Conservation (phyloP, 306 rosid species). For the Prunus fruticosa region DNA sequence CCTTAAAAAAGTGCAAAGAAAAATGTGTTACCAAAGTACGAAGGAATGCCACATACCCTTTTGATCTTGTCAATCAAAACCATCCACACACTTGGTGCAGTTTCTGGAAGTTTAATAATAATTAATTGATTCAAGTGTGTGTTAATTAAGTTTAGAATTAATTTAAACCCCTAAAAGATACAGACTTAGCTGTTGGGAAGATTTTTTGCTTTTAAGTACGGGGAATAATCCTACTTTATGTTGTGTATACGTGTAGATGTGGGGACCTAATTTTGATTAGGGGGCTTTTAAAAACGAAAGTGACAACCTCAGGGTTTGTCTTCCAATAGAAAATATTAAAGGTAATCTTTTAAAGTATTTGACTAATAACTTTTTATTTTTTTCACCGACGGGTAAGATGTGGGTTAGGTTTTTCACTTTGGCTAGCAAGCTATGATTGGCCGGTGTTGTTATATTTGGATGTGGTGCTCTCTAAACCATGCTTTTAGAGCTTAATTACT, state of each 20-base stretch:
- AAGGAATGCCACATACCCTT: conserved; percentile 48
- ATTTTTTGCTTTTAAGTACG: conserved; percentile 54
- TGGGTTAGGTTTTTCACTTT: conserved; percentile 12
- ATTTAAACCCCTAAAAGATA: conserved; percentile 38
- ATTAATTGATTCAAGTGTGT: conserved; percentile 4
- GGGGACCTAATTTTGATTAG: conserved; percentile 22
- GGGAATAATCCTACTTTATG: conserved; percentile 47
- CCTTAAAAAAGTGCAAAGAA: conserved; percentile 39
- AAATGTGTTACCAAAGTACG: conserved; percentile 30
- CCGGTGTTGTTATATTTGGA: too few species aligned
- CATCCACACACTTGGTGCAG: conserved; percentile 47
- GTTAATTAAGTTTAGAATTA: conserved; percentile 35
- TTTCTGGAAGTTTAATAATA: conserved; percentile 29
- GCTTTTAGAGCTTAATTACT: conserved; percentile 30
- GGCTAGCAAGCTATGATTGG: conserved; percentile 18
- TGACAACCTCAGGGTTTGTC: conserved; percentile 41
- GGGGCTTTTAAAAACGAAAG: conserved; percentile 29
- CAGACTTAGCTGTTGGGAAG: conserved; percentile 56
- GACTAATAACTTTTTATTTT: conserved; percentile 21
- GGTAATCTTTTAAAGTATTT: conserved; percentile 22
- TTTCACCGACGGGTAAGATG: conserved; percentile 33
- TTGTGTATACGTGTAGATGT: conserved; percentile 16
- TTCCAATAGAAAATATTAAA: conserved; percentile 39
- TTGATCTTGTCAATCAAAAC: conserved; percentile 18
- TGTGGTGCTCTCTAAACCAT: conserved; percentile 26